phyloP scores from a whole-genome alignment of 768 basidiomycete species.

The Mycena alexandri region DNA sequence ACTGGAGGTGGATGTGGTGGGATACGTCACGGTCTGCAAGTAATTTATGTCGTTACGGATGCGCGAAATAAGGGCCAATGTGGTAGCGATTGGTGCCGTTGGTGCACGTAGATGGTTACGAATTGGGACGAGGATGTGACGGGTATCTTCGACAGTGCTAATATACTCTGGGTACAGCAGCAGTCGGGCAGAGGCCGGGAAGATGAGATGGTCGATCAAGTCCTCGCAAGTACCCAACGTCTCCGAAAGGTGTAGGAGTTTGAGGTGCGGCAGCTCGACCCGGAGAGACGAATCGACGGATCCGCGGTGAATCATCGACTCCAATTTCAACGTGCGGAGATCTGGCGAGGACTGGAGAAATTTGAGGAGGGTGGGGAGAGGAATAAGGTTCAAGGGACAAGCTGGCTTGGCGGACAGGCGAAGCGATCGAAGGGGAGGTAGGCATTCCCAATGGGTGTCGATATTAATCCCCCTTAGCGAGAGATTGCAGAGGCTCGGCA shows the following conservation, averaged over 20 bases:
- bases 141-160: constrained; percentile 13
- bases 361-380: constrained; percentile 12
- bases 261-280: constrained; percentile 8
- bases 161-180: constrained; percentile 10
- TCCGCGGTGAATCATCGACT: constrained; percentile 8
- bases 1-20: constrained; percentile 10
- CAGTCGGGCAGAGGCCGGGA: constrained; percentile 13
- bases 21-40: constrained; percentile 13
- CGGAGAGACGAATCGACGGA: constrained; percentile 9
- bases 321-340: constrained; percentile 14
- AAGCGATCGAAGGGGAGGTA: constrained; percentile 17
- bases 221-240: constrained; percentile 12
- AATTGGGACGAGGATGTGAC: constrained; percentile 13
- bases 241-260: constrained; percentile 14
- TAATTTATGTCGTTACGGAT: constrained; percentile 6
- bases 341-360: constrained; percentile 14
- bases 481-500: constrained; percentile 15
- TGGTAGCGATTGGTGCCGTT: constrained; percentile 9
- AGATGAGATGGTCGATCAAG: constrained; percentile 14
- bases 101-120: constrained; percentile 14
- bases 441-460: constrained; percentile 11
- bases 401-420: constrained; percentile 10
- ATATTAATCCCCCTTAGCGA: constrained; percentile 10
- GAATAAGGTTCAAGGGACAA: constrained; percentile 11
- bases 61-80: constrained; percentile 4